Evolutionary conservation across 495 filamentous ascomycete genomes (phyloP), one percentile per base, ranked within the genome.

Genomic region (Tuber aestivum): DNA sequence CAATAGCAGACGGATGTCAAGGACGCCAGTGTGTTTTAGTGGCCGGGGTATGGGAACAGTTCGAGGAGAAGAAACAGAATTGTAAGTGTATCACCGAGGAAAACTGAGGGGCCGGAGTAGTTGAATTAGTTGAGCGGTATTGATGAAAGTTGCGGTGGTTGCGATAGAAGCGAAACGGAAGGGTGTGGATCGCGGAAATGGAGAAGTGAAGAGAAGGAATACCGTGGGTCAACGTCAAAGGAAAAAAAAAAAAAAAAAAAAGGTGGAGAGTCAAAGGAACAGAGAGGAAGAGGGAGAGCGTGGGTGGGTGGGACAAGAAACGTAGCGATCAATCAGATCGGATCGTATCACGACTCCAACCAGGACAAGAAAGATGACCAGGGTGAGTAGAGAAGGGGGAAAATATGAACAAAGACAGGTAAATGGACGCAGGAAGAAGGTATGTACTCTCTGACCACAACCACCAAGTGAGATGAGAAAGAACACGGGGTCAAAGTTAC

Each of bases 211-310:
- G 35, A 70, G 77, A 77, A 71, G 72, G 76, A 74, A 45, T 32
- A 65, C 42, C 42, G 42, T 44, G 42, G 56, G 56, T 32, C 56
- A 65, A 65, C n/a, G n/a, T 56, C 23, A 74, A 77, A 41, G 41
- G 72, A 78, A 78, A 77, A 81, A 80, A 79, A 83, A 84, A 80
- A 82, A 71, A 42, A n/a, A n/a, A n/a, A n/a, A n/a, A n/a, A n/a
- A n/a, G 75, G 37, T 41, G 40, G 70, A 71, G 44, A 73, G 61
- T 44, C 68, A 72, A 41, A 72, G 75, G 69, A 79, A 72, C 44
- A 78, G 42, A 75, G 74, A 71, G 71, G 71, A 70, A 73, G 71
- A 74, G 72, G 61, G 41, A 70, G 77, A n/a, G n/a, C 42, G 70
- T 41, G 50, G 74, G 65, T 50, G 56, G 72, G 42, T 71, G 74